A percentile compares a stretch with the other conserved stretches of the same genome.
Conservation (phyloP, 1,284 basidiomycete species). For the Cryptococcus sp. region DNA sequence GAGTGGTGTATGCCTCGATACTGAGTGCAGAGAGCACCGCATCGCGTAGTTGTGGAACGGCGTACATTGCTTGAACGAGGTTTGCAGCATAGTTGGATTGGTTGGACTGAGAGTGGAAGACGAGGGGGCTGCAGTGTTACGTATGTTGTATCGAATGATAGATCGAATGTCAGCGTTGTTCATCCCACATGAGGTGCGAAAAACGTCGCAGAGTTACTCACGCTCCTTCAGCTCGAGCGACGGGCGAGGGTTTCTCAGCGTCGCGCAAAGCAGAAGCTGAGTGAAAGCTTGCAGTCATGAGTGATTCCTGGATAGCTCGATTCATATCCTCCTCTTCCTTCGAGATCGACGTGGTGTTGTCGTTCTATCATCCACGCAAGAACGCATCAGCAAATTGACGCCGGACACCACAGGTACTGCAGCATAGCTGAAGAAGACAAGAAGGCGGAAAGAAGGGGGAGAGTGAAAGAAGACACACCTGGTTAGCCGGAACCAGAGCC, state of each 20-base stretch:
- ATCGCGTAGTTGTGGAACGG: conserved; percentile 42
- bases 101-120: conserved; percentile 29
- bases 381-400: background rate
- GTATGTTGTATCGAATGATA: background rate
- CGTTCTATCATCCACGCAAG: background rate
- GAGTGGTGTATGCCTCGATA: background rate
- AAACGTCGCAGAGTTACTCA: conserved; percentile 21
- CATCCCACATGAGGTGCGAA: background rate
- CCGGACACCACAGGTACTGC: background rate
- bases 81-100: conserved; percentile 35
- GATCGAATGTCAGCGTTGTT: background rate
- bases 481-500: conserved; percentile 25
- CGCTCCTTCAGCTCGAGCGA: conserved; percentile 29
- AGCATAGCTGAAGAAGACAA: background rate
- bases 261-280: conserved; percentile 27
- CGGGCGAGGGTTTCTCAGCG: conserved; percentile 21
- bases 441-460: background rate
- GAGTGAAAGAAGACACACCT: conserved; percentile 7
- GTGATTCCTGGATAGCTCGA: conserved; percentile 46
- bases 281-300: conserved; percentile 51
- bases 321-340: conserved; percentile 48
- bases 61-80: conserved; percentile 41
- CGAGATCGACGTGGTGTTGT: conserved; percentile 17
- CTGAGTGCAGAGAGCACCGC: conserved; percentile 11
- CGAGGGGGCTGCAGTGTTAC: conserved; percentile 31